Base-by-base conservation (phyloP, 805 yeast species). In the Kodamaea kaohsiungensis region DNA sequence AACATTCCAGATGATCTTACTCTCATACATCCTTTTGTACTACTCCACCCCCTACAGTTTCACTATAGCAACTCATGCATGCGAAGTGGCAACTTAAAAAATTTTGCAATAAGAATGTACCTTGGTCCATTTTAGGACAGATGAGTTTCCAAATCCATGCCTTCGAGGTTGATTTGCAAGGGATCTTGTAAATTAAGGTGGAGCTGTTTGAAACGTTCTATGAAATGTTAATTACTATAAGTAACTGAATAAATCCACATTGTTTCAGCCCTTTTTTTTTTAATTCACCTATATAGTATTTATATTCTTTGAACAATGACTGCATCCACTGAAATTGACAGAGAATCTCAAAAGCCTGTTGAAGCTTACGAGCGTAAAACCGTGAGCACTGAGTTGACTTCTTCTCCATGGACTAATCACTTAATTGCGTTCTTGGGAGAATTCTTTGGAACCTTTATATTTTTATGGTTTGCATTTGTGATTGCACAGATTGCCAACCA, bases 401-500 rank as follows among this genome's bases (percentile, higher is more conserved):
- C 61, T 22, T 58, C 69, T 18, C 60, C 67, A 16, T 40, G 55
- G 50, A 69, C 67, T 52, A 86, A 87, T 73, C 89, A 87, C 62
- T 61, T 81, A 48, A 76, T 87, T 62, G 92, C 91, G n/a, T 77
- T 80, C 37, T 71, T 82, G 55, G 95, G 91, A 69, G 97, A 90
- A 73, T 88, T 90, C 70, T 80, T 84, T 63, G 97, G 97, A 63
- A 90, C 97, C 38, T 90, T 88, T 67, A 78, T 88, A 69, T 90
- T 90, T 74, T 76, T 91, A 59, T 87, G 91, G 87, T 79, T 85
- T 57, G 96, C 96, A 3, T 88, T 81, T 60, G 79, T 87, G 51
- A 89, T 89, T 77, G 96, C 95, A 39, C 91, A 88, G 69, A 84
- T 85, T 66, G 96, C 96, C 58, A 90, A 86, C 73, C 81, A 78